Conservation (phyloP, 2,329 filamentous ascomycete species). For the Cercospora berteroae region DNA sequence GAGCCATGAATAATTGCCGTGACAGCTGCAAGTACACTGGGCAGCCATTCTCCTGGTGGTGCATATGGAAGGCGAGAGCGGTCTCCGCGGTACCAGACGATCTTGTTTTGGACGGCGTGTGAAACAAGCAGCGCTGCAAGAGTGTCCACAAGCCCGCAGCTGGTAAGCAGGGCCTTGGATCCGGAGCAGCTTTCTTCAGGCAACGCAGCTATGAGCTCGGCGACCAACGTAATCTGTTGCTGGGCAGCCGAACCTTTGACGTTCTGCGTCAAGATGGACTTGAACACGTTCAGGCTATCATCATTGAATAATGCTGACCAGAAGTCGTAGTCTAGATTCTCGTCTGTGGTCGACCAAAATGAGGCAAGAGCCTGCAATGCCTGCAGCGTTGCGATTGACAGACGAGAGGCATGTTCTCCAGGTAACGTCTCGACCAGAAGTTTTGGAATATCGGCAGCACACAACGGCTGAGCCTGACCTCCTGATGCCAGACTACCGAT, state of each 20-base stretch:
- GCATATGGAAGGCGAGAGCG: constrained; percentile 49
- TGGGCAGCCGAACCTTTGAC: constrained; percentile 55
- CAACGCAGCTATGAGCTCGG: constrained; percentile 58
- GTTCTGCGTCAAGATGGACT: constrained; percentile 62
- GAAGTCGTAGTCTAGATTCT: constrained; percentile 20
- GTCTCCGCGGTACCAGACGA: constrained; percentile 31
- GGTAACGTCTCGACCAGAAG: constrained; percentile 71
- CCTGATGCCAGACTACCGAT: constrained; percentile 81
- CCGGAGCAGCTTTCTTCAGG: constrained; percentile 56
- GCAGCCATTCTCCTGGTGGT: constrained; percentile 56
- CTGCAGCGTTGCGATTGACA: constrained; percentile 71
- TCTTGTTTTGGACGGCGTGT: constrained; percentile 46
- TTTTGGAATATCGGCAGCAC: constrained; percentile 65
- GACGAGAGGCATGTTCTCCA: constrained; percentile 56
- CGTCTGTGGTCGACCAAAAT: constrained; percentile 45
- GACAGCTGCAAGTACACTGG: constrained; percentile 73
- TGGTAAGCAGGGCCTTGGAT: constrained; percentile 70
- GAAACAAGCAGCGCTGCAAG: constrained; percentile 70
- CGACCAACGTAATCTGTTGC: constrained; percentile 61
- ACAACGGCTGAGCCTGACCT: constrained; percentile 72
- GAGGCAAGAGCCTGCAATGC: constrained; percentile 70
- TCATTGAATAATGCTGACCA: constrained; percentile 58
- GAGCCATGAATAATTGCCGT: constrained; percentile 75
- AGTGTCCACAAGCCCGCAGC: constrained; percentile 72
- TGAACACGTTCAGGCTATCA: constrained; percentile 61